A percentile compares a stretch with the other conserved stretches of the same genome.
These are phyloP conservation scores for Fusarium humuli DNA, from an alignment of 2,329 filamentous ascomycete species.

Conservation along the genomic window DNA sequence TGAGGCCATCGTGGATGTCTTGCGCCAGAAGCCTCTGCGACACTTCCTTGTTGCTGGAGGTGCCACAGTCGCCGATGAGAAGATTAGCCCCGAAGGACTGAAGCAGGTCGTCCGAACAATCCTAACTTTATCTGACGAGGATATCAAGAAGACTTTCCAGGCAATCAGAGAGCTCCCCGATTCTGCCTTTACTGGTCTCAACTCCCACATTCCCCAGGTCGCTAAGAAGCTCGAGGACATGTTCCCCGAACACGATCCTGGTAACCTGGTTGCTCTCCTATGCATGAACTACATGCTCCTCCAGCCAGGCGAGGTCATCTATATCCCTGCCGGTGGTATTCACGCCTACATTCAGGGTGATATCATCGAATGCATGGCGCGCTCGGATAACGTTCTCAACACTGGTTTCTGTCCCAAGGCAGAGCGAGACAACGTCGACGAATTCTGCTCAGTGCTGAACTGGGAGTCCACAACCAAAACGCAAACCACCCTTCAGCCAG, in stretches of 20 bases:
- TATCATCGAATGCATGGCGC: slow-evolving; percentile 83
- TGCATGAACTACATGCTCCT: slow-evolving; percentile 81
- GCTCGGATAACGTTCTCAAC: slow-evolving; percentile 80
- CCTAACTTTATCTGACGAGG: slow-evolving; percentile 62
- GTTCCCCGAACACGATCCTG: slow-evolving; percentile 73
- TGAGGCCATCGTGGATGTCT: slow-evolving; percentile 66
- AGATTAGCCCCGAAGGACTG: slow-evolving; percentile 62
- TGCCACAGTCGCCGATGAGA: slow-evolving; percentile 45
- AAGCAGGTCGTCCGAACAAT: slow-evolving; percentile 65
- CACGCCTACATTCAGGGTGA: slow-evolving; percentile 79
- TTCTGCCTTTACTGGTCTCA: slow-evolving; percentile 59
- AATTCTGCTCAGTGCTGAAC: slow-evolving; percentile 72
- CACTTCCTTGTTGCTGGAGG: slow-evolving; percentile 37
- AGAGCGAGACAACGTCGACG: slow-evolving; percentile 71
- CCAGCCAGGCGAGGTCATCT: slow-evolving; percentile 73
- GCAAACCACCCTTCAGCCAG: slow-evolving; percentile 66
- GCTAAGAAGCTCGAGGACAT: slow-evolving; percentile 73
- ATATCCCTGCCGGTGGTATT: slow-evolving; percentile 78
- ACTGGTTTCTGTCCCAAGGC: slow-evolving; percentile 77
- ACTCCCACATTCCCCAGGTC: slow-evolving; percentile 71
- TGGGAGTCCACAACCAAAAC: slow-evolving; percentile 71
- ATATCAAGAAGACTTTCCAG: slow-evolving; percentile 38
- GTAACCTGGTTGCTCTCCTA: slow-evolving; percentile 74
- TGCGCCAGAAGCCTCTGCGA: slow-evolving; percentile 58
- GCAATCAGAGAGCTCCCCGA: slow-evolving; percentile 52